These are phyloP conservation scores for Candida loeiensis DNA, from an alignment of 805 yeast genomes.

Conservation along the genomic window DNA sequence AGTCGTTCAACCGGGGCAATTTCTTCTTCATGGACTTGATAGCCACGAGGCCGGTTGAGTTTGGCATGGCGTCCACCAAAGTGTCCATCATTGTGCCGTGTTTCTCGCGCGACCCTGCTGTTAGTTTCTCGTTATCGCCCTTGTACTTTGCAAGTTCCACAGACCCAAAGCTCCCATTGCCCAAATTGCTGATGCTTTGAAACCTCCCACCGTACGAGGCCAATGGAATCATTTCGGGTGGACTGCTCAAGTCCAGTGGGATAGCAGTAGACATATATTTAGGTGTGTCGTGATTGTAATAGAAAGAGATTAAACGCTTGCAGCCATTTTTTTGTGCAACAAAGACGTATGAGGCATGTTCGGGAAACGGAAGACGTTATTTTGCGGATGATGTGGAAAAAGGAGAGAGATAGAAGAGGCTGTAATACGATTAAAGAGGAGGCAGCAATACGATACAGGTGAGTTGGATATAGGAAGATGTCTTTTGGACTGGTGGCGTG, in stretches of 20 bases:
- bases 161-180: constrained; percentile 74
- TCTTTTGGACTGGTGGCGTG: no score
- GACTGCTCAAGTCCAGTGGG: background rate
- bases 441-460: no score
- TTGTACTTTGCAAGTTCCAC: constrained; percentile 60
- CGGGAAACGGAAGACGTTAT: background rate
- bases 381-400: no score
- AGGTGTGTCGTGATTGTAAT: background rate
- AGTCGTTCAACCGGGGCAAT: constrained; percentile 33
- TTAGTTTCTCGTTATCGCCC: constrained; percentile 13
- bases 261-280: background rate
- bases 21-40: constrained; percentile 71
- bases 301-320: constrained; percentile 1
- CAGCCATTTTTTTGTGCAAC: background rate
- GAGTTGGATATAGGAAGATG: no score
- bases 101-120: background rate
- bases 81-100: constrained; percentile 53
- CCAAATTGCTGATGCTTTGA: constrained; percentile 51
- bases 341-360: background rate
- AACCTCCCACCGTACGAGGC: constrained; percentile 30
- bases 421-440: no score
- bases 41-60: constrained; percentile 52
- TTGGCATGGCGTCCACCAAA: constrained; percentile 18
- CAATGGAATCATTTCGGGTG: constrained; percentile 10
- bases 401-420: no score